Evolutionary conservation across 2,329 filamentous ascomycete genomes (phyloP), one percentile per base, ranked within the genome.

Genomic region (Colletotrichum sp.): DNA sequence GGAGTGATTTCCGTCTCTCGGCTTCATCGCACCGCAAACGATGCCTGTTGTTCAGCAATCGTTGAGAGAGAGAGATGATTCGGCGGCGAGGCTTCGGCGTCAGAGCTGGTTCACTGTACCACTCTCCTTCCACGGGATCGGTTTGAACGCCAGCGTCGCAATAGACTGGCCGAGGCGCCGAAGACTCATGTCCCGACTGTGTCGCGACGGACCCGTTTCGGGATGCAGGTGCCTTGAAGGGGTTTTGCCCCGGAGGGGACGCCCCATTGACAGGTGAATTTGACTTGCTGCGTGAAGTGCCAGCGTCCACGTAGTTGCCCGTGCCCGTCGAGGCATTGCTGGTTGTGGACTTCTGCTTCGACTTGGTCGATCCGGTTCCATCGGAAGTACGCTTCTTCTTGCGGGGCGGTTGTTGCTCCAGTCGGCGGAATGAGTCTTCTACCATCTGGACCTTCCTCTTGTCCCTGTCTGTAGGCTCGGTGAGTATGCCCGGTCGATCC

Each of bases 381-480:
- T 93, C 92, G 0, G 92, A 93, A 3, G 86, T 83, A 9, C 91
- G 88, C 81, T 93, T 93, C 85, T 93, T 92, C 82, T 93, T 93
- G 34, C 89, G 88, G 1, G 90, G 86, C 49, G 85, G 90, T 75
- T 88, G 86, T 80, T 90, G 90, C 79, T 91, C 92, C 89, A 92
- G 91, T 26, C 88, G 91, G 71, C 91, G 88, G 81, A 94, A 91
- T 3, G 90, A 87, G 75, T 93, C 91, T 78, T 94, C 92, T 0
- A 93, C 88, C 89, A 92, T 92, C 24, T 91, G 90, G 13, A 93
- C 89, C 79, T 94, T 94, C 44, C 92, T 87, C 83, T 94, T 93
- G 77, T 94, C 92, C 34, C 92, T 89, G 78, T 93, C 92, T 1
- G 92, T 93, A 8, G 90, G 90, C 77, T 92, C 92, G 1, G 91